These are phyloP conservation scores for Sherardia arvensis DNA, from an alignment of 257 asterid genomes.

Conservation along the genomic window DNA sequence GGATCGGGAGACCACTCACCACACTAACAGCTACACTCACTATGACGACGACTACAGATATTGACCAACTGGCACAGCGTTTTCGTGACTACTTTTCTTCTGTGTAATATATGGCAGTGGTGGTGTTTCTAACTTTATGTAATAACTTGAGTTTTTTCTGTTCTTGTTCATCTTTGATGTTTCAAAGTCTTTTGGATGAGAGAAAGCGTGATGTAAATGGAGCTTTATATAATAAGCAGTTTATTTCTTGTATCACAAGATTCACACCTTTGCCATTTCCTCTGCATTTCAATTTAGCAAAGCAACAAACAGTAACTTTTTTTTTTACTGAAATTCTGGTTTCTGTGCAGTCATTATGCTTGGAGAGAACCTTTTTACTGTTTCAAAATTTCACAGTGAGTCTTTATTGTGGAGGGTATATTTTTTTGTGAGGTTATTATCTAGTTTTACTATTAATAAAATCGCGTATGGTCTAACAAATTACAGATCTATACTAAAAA, in stretches of 20 bases:
- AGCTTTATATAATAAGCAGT: neutral
- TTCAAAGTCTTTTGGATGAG: neutral
- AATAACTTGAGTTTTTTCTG: neutral
- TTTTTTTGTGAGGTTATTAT: too few relatives aligned
- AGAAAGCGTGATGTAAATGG: neutral
- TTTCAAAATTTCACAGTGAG: too few relatives aligned
- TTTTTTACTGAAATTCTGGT: neutral
- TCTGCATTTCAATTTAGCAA: neutral
- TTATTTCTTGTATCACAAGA: neutral
- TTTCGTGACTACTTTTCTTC: slow-evolving; percentile 9
- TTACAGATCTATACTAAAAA: too few relatives aligned
- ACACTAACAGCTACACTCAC: slow-evolving; percentile 27
- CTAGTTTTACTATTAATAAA: too few relatives aligned
- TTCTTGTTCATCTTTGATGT: neutral
- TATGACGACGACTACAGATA: slow-evolving; percentile 49
- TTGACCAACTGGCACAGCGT: slow-evolving; percentile 18
- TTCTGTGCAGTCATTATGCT: neutral
- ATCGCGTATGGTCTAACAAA: too few relatives aligned
- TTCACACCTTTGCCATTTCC: neutral
- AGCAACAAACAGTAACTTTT: neutral
- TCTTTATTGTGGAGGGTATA: too few relatives aligned
- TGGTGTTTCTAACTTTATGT: neutral
- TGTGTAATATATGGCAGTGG: neutral
- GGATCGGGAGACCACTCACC: slow-evolving; percentile 34
- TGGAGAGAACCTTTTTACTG: too few relatives aligned